Conservation (phyloP, 345 rosid species). For the Zanthoxylum bungeanum region DNA sequence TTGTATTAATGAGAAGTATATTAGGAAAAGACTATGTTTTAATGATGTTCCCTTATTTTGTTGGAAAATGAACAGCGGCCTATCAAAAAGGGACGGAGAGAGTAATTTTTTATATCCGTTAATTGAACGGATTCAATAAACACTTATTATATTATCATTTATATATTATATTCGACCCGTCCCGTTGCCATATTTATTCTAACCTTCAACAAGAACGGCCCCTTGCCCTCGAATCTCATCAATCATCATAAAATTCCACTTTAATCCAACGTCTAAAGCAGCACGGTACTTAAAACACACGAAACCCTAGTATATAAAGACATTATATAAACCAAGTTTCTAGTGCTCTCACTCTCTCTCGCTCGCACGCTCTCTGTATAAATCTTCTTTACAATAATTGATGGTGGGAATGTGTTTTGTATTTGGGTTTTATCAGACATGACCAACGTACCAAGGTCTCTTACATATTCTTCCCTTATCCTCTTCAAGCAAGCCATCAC, state of each 20-base stretch:
- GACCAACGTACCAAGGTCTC: conserved; percentile 34
- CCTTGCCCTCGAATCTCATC: no score
- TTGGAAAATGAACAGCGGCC: no score
- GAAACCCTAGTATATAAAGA: background rate
- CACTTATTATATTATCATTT: no score
- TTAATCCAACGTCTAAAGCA: conserved; percentile 21
- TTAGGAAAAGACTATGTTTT: no score
- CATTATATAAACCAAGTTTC: conserved; percentile 13
- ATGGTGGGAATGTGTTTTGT: conserved; percentile 22
- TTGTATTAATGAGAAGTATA: no score
- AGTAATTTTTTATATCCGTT: no score
- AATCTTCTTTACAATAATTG: conserved; percentile 8
- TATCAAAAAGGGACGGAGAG: no score
- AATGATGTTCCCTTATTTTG: no score
- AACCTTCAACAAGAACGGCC: background rate
- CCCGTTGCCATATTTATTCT: background rate
- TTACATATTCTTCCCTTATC: conserved; percentile 32
- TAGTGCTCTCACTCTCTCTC: background rate
- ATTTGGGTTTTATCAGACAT: conserved; percentile 27
- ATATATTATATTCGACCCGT: background rate
- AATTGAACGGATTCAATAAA: no score
- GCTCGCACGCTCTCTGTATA: background rate
- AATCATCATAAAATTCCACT: background rate
- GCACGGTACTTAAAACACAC: conserved; percentile 9
- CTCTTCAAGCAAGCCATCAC: conserved; percentile 24